phyloP scores from a whole-genome alignment of 768 basidiomycete species.

The Boletus edulis region DNA sequence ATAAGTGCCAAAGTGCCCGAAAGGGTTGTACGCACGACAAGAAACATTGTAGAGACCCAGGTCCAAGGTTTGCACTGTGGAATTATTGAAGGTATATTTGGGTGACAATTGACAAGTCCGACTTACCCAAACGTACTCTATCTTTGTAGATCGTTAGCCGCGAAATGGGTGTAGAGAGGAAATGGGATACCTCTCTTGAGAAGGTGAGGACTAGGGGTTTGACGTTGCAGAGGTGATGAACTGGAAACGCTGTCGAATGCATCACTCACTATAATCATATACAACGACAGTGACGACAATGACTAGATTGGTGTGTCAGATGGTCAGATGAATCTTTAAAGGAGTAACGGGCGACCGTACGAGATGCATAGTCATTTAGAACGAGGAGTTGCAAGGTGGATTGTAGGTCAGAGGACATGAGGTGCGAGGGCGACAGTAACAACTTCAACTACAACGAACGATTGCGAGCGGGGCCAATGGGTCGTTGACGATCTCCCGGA shows the following conservation, averaged over 20 bases:
- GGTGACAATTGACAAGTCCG: not conserved
- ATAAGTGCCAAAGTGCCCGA: not conserved
- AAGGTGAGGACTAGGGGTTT: not conserved
- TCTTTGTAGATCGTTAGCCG: not conserved
- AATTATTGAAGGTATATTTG: not conserved
- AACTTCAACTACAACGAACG: too few species aligned
- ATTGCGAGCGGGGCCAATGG: not conserved
- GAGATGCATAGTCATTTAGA: not conserved
- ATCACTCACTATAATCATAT: not conserved
- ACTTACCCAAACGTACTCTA: not conserved
- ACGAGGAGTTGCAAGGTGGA: not conserved
- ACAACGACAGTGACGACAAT: not conserved
- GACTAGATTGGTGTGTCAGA: not conserved
- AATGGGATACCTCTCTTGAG: not conserved
- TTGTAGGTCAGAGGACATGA: not conserved
- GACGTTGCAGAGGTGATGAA: not conserved
- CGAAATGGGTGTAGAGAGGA: not conserved
- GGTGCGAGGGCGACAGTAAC: too few species aligned
- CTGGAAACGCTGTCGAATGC: not conserved
- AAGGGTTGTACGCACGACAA: not conserved
- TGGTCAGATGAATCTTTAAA: not conserved
- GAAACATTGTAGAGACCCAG: not conserved
- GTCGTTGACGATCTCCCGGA: not conserved
- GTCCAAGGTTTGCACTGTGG: not conserved
- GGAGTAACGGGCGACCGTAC: not conserved